Conservation (phyloP, 2,329 filamentous ascomycete genomes). For the Lachnellula occidentalis region DNA sequence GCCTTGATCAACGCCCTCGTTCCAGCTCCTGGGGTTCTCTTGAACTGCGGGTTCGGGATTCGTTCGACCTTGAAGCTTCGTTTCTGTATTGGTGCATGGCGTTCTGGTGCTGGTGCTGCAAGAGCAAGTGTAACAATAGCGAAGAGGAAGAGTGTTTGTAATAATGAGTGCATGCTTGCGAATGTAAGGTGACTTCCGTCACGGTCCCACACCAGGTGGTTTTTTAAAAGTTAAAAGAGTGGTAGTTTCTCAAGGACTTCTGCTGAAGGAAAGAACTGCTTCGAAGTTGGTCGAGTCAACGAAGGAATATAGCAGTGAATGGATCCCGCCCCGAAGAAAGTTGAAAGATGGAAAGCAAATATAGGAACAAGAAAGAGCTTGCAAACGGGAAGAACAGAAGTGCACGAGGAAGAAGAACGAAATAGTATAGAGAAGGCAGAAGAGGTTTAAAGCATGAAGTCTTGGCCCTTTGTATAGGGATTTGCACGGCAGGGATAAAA, state of each 20-base stretch:
- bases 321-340: conserved; percentile 22
- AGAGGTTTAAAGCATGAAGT: conserved; percentile 24
- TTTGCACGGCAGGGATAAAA: conserved; percentile 21
- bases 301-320: conserved; percentile 13
- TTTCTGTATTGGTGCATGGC: conserved; percentile 37
- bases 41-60: conserved; percentile 40
- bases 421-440: conserved; percentile 6
- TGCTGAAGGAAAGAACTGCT: conserved; percentile 10
- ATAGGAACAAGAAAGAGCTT: conserved; percentile 11
- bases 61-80: conserved; percentile 31
- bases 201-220: conserved; percentile 30
- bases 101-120: conserved; percentile 40
- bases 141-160: conserved; percentile 37
- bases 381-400: conserved; percentile 18
- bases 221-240: conserved; percentile 16
- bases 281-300: conserved; percentile 13
- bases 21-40: conserved; percentile 24
- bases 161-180: conserved; percentile 28
- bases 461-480: conserved; percentile 20
- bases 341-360: conserved; percentile 17
- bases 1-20: conserved; percentile 55
- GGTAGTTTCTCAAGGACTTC: conserved; percentile 9
- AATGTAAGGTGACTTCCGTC: conserved; percentile 3
- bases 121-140: conserved; percentile 42
- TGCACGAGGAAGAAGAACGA: conserved; percentile 7